Percentiles rank a stretch among this genome's conserved stretches.
Conservation (phyloP, 306 rosid genomes). For the Cicer arietinum region DNA sequence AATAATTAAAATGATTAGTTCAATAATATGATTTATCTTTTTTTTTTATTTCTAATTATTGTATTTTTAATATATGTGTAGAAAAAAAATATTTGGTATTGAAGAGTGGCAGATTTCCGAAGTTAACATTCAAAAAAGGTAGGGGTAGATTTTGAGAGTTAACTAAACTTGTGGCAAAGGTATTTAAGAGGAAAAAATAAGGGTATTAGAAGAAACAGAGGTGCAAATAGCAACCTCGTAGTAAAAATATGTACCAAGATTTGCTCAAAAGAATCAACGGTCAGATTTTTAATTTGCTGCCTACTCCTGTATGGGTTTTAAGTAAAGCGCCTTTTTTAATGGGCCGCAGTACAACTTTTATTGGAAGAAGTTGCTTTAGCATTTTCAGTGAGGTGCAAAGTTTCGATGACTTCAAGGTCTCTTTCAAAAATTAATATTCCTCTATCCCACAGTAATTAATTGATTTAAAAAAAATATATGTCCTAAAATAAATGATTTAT, state of each 20-base stretch:
- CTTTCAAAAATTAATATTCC: too few relatives aligned
- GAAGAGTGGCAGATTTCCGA: too few relatives aligned
- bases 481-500: too few relatives aligned
- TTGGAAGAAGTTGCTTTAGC: not conserved
- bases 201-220: not conserved
- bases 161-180: not conserved
- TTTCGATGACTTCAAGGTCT: too few relatives aligned
- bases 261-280: not conserved
- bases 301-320: not conserved
- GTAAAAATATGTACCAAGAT: not conserved
- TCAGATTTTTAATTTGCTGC: not conserved
- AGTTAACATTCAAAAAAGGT: too few relatives aligned
- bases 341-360: not conserved
- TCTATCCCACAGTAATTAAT: too few relatives aligned
- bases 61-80: too few relatives aligned
- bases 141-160: not conserved
- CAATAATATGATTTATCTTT: too few relatives aligned
- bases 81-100: too few relatives aligned
- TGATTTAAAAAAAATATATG: too few relatives aligned
- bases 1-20: too few relatives aligned
- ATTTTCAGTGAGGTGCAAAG: not conserved
- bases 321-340: not conserved
- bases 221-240: not conserved
- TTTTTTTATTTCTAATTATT: too few relatives aligned
- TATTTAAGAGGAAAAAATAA: not conserved